A percentile compares a stretch with the other conserved stretches of the same genome.
These are phyloP conservation scores for Tolypocladium nubicola DNA, from an alignment of 2,329 filamentous ascomycete genomes.

Conservation along the genomic window DNA sequence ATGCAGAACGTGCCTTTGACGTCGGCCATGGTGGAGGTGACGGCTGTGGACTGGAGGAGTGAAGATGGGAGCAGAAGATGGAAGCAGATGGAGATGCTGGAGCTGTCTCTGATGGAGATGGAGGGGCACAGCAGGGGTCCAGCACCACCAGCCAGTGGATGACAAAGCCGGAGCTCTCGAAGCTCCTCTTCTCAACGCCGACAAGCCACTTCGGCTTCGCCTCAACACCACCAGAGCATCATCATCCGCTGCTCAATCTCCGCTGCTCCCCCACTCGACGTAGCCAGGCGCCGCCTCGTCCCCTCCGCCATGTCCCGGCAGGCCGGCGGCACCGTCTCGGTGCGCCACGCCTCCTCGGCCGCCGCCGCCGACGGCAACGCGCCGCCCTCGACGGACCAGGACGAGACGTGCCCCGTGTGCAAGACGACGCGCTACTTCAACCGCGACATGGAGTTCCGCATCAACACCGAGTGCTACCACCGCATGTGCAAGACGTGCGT, in stretches of 20 bases:
- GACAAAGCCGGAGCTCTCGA: neutral
- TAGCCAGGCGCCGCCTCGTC: neutral
- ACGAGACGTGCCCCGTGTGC: slow-evolving; percentile 91
- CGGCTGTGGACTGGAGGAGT: neutral
- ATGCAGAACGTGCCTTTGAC: neutral
- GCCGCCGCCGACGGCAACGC: slow-evolving; percentile 2
- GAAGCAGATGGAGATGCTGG: neutral
- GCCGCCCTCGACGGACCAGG: slow-evolving; percentile 16
- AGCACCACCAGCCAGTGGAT: neutral
- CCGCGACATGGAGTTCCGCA: slow-evolving; percentile 84
- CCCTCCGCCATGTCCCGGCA: slow-evolving; percentile 15
- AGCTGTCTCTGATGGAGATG: neutral
- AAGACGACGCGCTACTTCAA: slow-evolving; percentile 95
- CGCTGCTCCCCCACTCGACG: neutral
- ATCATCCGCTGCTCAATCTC: neutral
- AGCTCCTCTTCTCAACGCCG: neutral
- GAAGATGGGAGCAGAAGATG: neutral
- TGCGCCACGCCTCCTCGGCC: slow-evolving; percentile 13
- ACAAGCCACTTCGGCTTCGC: neutral
- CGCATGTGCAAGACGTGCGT: slow-evolving; percentile 97
- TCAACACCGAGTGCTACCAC: slow-evolving; percentile 98
- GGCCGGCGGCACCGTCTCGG: slow-evolving; percentile 14
- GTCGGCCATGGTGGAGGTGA: slow-evolving; percentile 1
- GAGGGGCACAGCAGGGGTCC: neutral
- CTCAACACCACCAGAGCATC: neutral